Evolutionary conservation across 1,139 yeast genomes (phyloP), one percentile per base, ranked within the genome.

Genomic region (Sugiyamaella castrensis): DNA sequence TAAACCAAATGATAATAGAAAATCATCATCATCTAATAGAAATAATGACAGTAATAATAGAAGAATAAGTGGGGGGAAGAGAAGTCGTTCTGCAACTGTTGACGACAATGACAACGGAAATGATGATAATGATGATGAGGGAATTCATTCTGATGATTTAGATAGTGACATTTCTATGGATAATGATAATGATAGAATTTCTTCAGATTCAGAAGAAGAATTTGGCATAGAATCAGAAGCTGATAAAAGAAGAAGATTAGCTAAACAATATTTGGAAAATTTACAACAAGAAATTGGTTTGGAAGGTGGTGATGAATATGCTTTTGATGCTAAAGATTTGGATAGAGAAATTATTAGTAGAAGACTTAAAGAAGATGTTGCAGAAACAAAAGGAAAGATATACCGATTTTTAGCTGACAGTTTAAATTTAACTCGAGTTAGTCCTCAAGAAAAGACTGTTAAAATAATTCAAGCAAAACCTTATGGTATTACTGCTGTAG

Each of bases 241-340:
- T 0, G 98, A 92, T 62, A 91, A 88, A 68, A 80, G 99, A 69
- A 80, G 98, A 70, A 75, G 98, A 62, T 73, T 92, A 56, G 98
- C 98, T 16, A 89, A 89, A 67, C 95, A 91, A 67, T 92, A 92
- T 67, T 73, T 92, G 57, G 92, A 86, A 40, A 87, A 87, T 62
- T 70, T 92, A 60, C 81, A 84, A 63, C 68, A 71, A 2, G 87
- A 81, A 54, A 73, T 75, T 15, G 32, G 27, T 24, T 80, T 49
- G 11, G 58, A 54, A 10, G 43, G 43, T 11, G 64, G 58, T 10
- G 58, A 77, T 29, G 76, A 74, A 26, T 73, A 71, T 49, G 89
- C 84, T 38, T 88, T 88, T 60, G 95, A 88, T 71, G 97, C 98
- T n/a, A 81, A 82, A 58, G 96, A 91, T 60, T 71, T 92, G 60